phyloP scores from a whole-genome alignment of 2,329 filamentous ascomycete species.

The Aspergillus neoniger region DNA sequence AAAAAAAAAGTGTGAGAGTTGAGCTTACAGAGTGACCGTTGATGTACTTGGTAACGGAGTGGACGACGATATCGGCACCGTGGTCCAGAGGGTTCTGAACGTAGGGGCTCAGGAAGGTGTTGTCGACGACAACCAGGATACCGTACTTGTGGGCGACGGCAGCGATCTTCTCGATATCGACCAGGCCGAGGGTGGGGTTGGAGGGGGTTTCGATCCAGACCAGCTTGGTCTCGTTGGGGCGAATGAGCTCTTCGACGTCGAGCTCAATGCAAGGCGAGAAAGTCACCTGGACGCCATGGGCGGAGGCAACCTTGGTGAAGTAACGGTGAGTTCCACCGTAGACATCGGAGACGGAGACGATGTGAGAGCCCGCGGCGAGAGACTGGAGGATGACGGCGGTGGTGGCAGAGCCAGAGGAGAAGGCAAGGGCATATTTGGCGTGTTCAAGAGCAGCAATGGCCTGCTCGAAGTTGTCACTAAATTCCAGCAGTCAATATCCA shows the following conservation, averaged over 20 bases:
- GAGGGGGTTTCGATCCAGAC: slow-evolving; percentile 97
- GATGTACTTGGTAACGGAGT: slow-evolving; percentile 98
- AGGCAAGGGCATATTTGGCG: slow-evolving; percentile 88
- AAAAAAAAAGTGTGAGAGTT: background rate
- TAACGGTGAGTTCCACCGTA: slow-evolving; percentile 98
- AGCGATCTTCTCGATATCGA: slow-evolving; percentile 87
- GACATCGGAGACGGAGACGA: slow-evolving; percentile 94
- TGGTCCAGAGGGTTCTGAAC: slow-evolving; percentile 94
- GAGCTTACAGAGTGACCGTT: slow-evolving; percentile 74
- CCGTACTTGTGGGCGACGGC: slow-evolving; percentile 82
- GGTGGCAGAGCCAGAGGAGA: slow-evolving; percentile 89
- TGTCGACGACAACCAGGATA: slow-evolving; percentile 96
- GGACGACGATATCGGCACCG: slow-evolving; percentile 94
- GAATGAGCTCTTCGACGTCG: slow-evolving; percentile 82
- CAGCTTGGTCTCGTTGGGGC: slow-evolving; percentile 77
- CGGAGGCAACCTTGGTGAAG: slow-evolving; percentile 95
- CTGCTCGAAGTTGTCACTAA: slow-evolving; percentile 83
- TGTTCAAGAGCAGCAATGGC: slow-evolving; percentile 91
- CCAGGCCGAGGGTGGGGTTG: slow-evolving; percentile 89
- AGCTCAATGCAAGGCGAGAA: slow-evolving; percentile 92
- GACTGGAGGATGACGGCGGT: slow-evolving; percentile 93
- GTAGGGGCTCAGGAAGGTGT: slow-evolving; percentile 96
- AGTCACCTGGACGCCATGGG: slow-evolving; percentile 90
- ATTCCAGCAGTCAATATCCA: slow-evolving; percentile 12
- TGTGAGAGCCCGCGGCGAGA: slow-evolving; percentile 85